Base-by-base conservation (phyloP, 176 grass and related monocot genomes). In the Aegilops umbellulata region DNA sequence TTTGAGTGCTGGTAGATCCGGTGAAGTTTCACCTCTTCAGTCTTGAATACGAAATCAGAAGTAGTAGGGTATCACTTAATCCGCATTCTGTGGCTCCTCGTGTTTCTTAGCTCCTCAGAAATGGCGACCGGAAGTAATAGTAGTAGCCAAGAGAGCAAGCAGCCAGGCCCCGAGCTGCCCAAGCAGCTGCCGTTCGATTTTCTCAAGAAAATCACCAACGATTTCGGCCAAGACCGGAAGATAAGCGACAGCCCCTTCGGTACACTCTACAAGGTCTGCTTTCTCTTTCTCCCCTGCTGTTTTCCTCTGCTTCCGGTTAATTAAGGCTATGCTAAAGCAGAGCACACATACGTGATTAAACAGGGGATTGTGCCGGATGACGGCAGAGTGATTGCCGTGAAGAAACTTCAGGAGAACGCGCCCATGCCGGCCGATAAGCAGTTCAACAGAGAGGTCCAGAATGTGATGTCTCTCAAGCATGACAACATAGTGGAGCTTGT, bases 401-500 rank as follows among this genome's bases (percentile, higher is more conserved):
- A 88, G 72, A 88, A 12, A 9, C 62, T 83, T 77, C 42, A 25
- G 24, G 31, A 19, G 27, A 65, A 30, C 5, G 64, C 64, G 1
- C 64, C 64, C 0, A 31, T 66, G 64, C 27, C 64, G 0, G 14
- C 64, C 0, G 27, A 66, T 0, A 66, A 17, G 22, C 72, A 77
- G 58, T 88, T 78, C 69, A 27, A 4, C 2, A 88, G 25, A 4
- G 86, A 88, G 60, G 72, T 77, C 9, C 9, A 8, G 16, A 77
- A 35, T 77, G 72, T 88, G 1, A 78, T 60, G 16, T 47, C 17
- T 29, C 32, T 88, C 25, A 77, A 83, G 2, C 86, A 88, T 53
- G 58, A 0, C 7, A 88, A 88, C 69, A 69, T 88, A 22, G 86
- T 88, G 2, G 58, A 83, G 62, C 4, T 88, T 2, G 17, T 83